These are phyloP conservation scores for Umbellularia californica DNA, from an alignment of 164 flowering plant species.

Conservation along the genomic window DNA sequence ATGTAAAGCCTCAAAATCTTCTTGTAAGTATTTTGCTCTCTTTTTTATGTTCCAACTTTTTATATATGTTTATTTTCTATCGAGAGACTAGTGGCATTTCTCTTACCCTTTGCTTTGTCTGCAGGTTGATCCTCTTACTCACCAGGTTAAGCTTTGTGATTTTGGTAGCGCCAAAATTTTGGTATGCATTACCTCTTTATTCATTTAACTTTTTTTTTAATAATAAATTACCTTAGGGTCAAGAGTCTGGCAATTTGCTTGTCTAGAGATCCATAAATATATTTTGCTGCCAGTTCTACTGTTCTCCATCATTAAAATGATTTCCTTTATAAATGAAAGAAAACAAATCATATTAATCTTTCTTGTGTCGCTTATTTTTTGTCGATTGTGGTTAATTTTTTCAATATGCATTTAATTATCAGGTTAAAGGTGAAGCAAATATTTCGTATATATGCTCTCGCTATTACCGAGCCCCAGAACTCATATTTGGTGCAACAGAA, in stretches of 20 bases:
- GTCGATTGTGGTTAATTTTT: background rate
- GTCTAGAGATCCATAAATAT: too few species aligned
- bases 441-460: slow-evolving; percentile 94
- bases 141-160: slow-evolving; percentile 92
- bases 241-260: too few species aligned
- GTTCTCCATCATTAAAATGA: too few species aligned
- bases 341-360: background rate
- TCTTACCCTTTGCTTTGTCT: slow-evolving; percentile 8
- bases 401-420: slow-evolving; percentile 1
- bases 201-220: too few species aligned
- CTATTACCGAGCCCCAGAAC: slow-evolving; percentile 46
- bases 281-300: too few species aligned
- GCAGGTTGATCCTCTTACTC: slow-evolving; percentile 89
- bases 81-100: background rate
- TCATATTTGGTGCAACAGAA: slow-evolving; percentile 76
- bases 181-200: slow-evolving; percentile 22
- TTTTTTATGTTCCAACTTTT: background rate
- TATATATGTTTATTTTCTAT: background rate
- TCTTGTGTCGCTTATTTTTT: background rate
- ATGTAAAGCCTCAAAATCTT: slow-evolving; percentile 91
- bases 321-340: too few species aligned
- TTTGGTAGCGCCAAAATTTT: slow-evolving; percentile 95
- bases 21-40: slow-evolving; percentile 42
- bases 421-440: slow-evolving; percentile 92
- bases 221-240: background rate